Evolutionary conservation across 768 basidiomycete genomes (phyloP).

Genomic region (Boletus vinaceobasis): DNA sequence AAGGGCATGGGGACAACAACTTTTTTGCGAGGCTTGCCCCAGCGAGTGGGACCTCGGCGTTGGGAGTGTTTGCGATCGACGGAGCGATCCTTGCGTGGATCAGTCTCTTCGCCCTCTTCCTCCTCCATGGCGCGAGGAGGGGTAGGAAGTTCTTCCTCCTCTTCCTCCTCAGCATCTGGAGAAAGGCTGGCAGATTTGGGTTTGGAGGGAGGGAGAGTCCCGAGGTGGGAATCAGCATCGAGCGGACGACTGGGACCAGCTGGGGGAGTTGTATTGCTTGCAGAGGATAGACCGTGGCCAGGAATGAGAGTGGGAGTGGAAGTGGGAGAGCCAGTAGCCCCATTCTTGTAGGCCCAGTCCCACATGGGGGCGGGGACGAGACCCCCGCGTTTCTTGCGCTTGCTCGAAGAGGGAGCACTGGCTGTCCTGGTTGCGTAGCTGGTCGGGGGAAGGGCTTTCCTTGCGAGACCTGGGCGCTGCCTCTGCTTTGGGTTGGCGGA

Average conservation of each 20-base stretch:
- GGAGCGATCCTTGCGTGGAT: constrained; percentile 16
- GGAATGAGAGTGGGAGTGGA: constrained; percentile 5
- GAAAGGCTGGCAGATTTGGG: constrained; percentile 11
- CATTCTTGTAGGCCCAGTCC: constrained; percentile 71
- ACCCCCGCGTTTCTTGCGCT: constrained; percentile 56
- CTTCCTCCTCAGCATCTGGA: constrained; percentile 36
- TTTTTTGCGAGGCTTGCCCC: constrained; percentile 4
- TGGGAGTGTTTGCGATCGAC: constrained; percentile 5
- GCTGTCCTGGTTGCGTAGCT: constrained; percentile 4
- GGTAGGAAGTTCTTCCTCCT: constrained; percentile 41
- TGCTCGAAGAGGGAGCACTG: constrained; percentile 17
- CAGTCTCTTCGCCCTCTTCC: constrained; percentile 48
- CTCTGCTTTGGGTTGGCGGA: constrained; percentile 3
- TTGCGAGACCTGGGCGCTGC: constrained; percentile 7
- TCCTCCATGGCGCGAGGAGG: constrained; percentile 59
- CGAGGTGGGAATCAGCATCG: neutral
- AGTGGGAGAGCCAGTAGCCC: constrained; percentile 20
- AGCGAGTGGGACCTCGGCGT: neutral
- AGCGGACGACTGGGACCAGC: constrained; percentile 8
- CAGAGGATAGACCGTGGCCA: constrained; percentile 1
- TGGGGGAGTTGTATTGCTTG: neutral
- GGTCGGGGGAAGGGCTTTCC: constrained; percentile 4
- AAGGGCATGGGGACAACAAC: constrained; percentile 17
- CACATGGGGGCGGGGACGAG: constrained; percentile 81
- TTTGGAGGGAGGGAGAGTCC: neutral